Base-by-base conservation (phyloP, 2,329 filamentous ascomycete species). In the Coniochaeta sp. region DNA sequence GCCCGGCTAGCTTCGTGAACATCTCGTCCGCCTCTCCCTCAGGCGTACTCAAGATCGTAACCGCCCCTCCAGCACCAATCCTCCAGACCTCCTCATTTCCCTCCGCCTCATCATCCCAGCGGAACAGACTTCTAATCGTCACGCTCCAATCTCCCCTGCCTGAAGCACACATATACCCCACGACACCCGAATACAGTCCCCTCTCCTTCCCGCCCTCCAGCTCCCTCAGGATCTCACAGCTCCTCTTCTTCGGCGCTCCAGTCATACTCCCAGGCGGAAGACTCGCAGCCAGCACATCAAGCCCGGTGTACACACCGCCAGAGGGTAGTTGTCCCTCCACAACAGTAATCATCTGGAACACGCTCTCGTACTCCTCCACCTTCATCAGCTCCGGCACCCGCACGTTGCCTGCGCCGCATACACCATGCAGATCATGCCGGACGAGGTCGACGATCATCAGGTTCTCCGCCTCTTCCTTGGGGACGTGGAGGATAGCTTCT, bases 381-480 rank as follows among this genome's bases (percentile, higher is more conserved):
- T 83, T 80, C 71, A 96, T 87, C 22, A 96, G 73, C 51, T 90
- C 85, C 14, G 85, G 82, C 1, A 96, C 90, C 6, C 71, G 66
- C 1, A 96, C 90, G 53, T 81, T 79, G 0, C 83, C 85, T 1
- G 86, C 78, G 5, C 88, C 88, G 55, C 86, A 89, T 7, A 95
- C 84, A n/a, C 85, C 83, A 67, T 95, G 87, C 12, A 97, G 74
- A 66, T 97, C 92, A 63, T 97, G 91, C 0, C 92, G 82, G n/a
- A 96, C 92, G 1, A 97, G 76, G 66, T 97, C 92, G 2, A 96
- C 91, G 61, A 97, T 96, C 94, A 97, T 97, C 20, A 97, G 78
- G 63, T 97, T 97, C 72, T 97, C 92, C 0, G 92, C 92, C 60
- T 88, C 85, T 67, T 97, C 94, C 66, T 97, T 97, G 22, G 88